Conservation (phyloP, 2,329 filamentous ascomycete species). For the Dothiorella sarmentorum region DNA sequence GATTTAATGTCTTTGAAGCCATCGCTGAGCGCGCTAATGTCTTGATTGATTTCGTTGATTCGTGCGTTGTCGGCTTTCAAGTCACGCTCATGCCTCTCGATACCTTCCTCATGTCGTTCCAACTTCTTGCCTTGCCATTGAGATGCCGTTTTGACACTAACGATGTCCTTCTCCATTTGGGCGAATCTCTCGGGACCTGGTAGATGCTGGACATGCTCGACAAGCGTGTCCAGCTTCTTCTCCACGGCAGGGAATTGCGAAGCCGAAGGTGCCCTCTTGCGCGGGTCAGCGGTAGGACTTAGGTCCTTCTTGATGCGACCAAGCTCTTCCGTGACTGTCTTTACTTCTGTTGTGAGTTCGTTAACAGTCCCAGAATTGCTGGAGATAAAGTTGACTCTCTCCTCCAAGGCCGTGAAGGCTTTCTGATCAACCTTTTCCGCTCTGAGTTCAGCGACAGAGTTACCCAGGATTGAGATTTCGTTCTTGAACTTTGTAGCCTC, state of each 20-base stretch:
- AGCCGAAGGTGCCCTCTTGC: background rate
- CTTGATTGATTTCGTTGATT: background rate
- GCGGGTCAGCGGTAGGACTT: background rate
- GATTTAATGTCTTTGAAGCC: background rate
- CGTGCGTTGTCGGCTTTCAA: background rate
- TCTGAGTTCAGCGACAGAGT: background rate
- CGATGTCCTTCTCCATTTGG: background rate
- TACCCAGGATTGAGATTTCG: background rate
- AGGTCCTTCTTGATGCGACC: background rate
- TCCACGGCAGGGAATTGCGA: background rate
- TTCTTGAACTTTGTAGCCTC: background rate
- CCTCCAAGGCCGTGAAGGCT: background rate
- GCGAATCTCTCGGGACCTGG: background rate
- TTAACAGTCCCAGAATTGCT: background rate
- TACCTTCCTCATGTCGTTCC: background rate
- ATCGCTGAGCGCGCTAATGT: background rate
- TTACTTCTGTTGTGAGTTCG: background rate
- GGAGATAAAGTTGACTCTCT: background rate
- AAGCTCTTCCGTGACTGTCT: background rate
- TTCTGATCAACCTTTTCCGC: background rate
- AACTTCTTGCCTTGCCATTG: background rate
- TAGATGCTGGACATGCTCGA: background rate
- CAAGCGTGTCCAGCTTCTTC: background rate
- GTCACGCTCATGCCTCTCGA: background rate
- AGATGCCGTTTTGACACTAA: background rate